These are phyloP conservation scores for Rhododendron henanense DNA, from an alignment of 148 eudicot genomes.

Conservation along the genomic window DNA sequence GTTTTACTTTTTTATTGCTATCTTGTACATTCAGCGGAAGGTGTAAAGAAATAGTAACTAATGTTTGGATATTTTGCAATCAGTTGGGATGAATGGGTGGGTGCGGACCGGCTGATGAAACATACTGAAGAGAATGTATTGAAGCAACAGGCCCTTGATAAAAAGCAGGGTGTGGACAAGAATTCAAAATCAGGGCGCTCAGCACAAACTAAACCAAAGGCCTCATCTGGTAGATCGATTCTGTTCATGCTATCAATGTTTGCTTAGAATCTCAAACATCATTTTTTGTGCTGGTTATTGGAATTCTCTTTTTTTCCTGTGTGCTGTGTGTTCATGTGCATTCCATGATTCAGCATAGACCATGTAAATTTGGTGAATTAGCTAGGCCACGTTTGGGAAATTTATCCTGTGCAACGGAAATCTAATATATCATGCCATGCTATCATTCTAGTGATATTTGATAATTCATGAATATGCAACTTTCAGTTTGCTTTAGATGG, in stretches of 20 bases:
- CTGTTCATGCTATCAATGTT: neutral
- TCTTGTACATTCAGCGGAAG: neutral
- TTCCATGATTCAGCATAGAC: neutral
- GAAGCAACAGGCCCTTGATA: constrained; percentile 85
- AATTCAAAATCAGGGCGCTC: constrained; percentile 72
- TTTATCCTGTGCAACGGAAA: neutral
- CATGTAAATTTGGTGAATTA: neutral
- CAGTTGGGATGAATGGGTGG: constrained; percentile 99
- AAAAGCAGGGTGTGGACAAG: constrained; percentile 81
- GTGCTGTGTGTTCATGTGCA: neutral
- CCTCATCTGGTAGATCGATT: constrained; percentile 51
- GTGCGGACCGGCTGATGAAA: constrained; percentile 76
- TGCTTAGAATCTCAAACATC: neutral
- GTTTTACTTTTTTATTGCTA: neutral
- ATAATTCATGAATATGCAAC: neutral
- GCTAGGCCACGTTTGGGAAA: neutral
- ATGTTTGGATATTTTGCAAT: constrained; percentile 35
- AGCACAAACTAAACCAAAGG: constrained; percentile 66
- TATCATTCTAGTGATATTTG: neutral
- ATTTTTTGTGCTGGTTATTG: neutral
- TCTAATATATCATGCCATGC: neutral
- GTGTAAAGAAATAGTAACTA: constrained; percentile 13
- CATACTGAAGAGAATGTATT: constrained; percentile 62
- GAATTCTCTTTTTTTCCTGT: neutral
- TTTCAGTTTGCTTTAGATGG: neutral